Evolutionary conservation across 2,329 filamentous ascomycete genomes (phyloP).

Genomic region (Aspergillus sp.): DNA sequence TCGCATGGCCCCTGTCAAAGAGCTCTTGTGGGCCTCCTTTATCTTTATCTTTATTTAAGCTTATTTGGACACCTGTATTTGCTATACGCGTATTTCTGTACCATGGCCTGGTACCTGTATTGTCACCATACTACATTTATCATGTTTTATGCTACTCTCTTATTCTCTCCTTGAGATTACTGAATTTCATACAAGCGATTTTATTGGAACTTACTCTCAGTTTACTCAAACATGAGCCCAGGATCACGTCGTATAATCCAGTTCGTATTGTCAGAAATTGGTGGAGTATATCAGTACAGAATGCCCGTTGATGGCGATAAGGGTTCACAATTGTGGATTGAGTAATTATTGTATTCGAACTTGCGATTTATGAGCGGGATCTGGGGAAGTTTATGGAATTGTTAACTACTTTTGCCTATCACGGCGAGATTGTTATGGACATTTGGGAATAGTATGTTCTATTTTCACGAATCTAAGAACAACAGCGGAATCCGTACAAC

Average conservation of each 20-base stretch:
- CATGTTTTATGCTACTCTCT: background rate
- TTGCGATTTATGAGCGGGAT: background rate
- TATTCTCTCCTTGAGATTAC: background rate
- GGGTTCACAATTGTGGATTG: slow-evolving; percentile 11
- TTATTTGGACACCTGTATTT: slow-evolving; percentile 19
- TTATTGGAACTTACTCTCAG: background rate
- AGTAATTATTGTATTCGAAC: background rate
- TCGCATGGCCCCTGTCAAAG: background rate
- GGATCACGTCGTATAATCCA: too few relatives aligned
- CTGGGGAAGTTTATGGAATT: background rate
- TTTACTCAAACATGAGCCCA: background rate
- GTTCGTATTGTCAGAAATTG: too few relatives aligned
- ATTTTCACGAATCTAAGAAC: slow-evolving; percentile 16
- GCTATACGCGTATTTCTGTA: slow-evolving; percentile 9
- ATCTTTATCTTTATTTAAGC: slow-evolving; percentile 14
- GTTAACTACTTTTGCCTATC: background rate
- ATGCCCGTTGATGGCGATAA: background rate
- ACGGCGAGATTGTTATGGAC: background rate
- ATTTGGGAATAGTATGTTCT: slow-evolving; percentile 8
- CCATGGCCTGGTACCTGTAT: background rate
- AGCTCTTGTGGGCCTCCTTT: slow-evolving; percentile 12
- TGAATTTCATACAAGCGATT: background rate
- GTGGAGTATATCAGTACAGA: background rate
- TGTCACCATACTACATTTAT: background rate
- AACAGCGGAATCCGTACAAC: slow-evolving; percentile 9